phyloP scores from a whole-genome alignment of 2,329 filamentous ascomycete genomes.

The Aspergillus oerlinghausenensis region DNA sequence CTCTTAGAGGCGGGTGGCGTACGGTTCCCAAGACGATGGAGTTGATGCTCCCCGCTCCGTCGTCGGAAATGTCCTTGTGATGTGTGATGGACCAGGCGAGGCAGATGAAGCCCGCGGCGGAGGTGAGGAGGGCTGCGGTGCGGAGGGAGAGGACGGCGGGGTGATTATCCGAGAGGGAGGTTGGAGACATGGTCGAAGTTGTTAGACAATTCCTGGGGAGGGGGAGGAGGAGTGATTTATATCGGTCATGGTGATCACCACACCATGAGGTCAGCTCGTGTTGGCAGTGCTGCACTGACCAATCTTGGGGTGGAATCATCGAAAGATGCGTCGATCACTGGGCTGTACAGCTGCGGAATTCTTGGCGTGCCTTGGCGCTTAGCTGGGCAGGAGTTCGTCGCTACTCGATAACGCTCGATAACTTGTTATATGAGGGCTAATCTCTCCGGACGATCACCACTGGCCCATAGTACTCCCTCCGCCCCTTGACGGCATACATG shows the following conservation, averaged over 20 bases:
- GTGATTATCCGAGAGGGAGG: not conserved
- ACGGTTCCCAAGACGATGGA: not conserved
- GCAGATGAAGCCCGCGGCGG: not conserved
- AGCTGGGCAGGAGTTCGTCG: not conserved
- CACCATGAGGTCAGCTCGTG: too few species aligned
- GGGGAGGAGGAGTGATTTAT: too few species aligned
- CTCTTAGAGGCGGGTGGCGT: not conserved
- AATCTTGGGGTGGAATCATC: not conserved
- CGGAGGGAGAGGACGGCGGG: not conserved
- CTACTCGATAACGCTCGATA: not conserved
- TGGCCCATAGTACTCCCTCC: slow-evolving; percentile 28
- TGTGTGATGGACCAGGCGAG: not conserved
- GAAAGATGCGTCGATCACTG: not conserved
- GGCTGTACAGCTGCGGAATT: not conserved
- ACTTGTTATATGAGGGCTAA: not conserved
- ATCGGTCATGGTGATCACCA: too few species aligned
- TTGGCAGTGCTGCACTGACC: too few species aligned
- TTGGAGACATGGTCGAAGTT: not conserved
- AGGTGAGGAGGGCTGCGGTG: not conserved
- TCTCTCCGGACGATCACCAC: slow-evolving; percentile 17
- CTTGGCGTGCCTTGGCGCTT: not conserved
- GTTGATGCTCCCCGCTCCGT: not conserved
- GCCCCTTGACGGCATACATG: slow-evolving; percentile 36
- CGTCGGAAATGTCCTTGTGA: not conserved
- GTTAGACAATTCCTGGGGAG: too few species aligned